Conservation (phyloP, 83 land plant genomes). For the Thuja plicata region DNA sequence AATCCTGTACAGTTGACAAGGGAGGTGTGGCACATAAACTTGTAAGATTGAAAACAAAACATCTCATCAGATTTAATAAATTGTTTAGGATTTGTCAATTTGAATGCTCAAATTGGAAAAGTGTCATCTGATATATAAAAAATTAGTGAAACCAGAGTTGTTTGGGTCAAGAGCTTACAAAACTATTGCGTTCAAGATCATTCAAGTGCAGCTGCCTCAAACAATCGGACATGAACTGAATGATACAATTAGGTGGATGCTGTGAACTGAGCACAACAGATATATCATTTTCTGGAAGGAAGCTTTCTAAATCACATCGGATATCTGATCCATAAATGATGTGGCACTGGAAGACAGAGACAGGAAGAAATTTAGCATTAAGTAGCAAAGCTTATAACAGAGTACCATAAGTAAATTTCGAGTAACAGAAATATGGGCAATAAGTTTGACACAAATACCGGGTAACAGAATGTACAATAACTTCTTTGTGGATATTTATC, state of each 20-base stretch:
- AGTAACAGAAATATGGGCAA: neutral
- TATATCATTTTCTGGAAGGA: constrained; percentile 76
- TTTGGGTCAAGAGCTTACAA: constrained; percentile 51
- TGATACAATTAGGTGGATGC: constrained; percentile 80
- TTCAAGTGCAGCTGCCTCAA: constrained; percentile 57
- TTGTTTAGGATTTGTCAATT: neutral
- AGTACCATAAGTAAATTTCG: neutral
- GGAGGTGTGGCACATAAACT: neutral
- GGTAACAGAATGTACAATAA: neutral
- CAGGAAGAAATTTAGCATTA: neutral
- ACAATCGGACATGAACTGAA: constrained; percentile 81
- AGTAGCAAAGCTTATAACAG: neutral
- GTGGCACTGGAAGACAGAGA: constrained; percentile 72
- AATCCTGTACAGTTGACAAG: constrained; percentile 42
- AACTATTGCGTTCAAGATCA: constrained; percentile 41
- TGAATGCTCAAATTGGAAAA: constrained; percentile 2
- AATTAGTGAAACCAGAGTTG: too few species aligned
- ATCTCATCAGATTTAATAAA: neutral
- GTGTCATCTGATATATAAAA: neutral
- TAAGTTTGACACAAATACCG: neutral
- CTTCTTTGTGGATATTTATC: neutral
- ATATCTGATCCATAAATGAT: constrained; percentile 74
- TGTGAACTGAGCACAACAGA: constrained; percentile 63
- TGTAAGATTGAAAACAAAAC: neutral
- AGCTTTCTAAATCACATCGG: constrained; percentile 46